Base-by-base conservation (phyloP, 1,284 basidiomycete genomes). In the Trichosporon faecale region DNA sequence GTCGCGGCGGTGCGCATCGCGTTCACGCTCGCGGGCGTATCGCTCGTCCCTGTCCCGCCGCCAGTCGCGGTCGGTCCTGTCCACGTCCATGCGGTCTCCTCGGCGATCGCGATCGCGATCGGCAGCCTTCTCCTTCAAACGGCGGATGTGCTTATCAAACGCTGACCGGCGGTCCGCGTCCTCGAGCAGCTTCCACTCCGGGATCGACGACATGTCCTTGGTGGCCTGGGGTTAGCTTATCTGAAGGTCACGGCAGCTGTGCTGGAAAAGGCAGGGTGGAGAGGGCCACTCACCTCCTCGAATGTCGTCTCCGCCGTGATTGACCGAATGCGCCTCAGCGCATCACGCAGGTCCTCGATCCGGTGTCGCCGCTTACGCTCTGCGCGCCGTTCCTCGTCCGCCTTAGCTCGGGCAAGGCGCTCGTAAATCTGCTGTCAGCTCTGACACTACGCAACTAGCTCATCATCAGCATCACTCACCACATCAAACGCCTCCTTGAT, bases 341-440 rank as follows among this genome's bases (percentile, higher is more conserved):
- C 97, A 82, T 98, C 98, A 3, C 97, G 91, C 40, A 99, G 86
- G 78, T 99, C 97, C 79, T 99, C 96, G 77, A 97, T 93, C 69
- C 92, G 84, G 80, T 97, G 92, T 25, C 96, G 88, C 72, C 91
- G 88, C 76, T 88, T 90, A 63, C 94, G 88, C 82, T 99, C 97
- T 0, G 90, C 85, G 27, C 91, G 87, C 16, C 92, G 88, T 74
- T 87, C 89, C 82, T 93, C 94, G 29, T 94, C 94, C 27, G 91
- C 89, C 49, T 90, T 88, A 70, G 89, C 89, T 81, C 90, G 91
- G 44, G 89, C 75, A 5, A 91, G 89, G 68, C 87, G 86, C 12
- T 89, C 87, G 68, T 89, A 90, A 27, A 96, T 81, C 57, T 61
- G 57, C 0, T 44, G 40, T 61, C 27, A 61, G 93, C 95, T 27